Base-by-base conservation (phyloP, 2,329 filamentous ascomycete species). In the Amauroascus verrucosus region DNA sequence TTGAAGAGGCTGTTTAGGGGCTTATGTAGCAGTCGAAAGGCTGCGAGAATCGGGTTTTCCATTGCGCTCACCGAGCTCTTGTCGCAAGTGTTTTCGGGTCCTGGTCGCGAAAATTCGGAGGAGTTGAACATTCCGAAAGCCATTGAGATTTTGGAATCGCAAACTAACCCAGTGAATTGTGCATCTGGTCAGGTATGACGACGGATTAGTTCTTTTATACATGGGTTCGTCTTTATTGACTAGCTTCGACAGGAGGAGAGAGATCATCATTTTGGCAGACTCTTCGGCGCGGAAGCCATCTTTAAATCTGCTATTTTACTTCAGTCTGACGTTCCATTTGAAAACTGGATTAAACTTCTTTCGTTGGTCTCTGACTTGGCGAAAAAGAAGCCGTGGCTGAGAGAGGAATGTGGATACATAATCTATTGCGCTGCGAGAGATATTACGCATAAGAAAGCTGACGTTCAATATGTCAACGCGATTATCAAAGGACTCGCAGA, bases 231-330 rank as follows among this genome's bases (percentile, higher is more conserved):
- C 7, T 78, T 77, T 58, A 24, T 48, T 58, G 30, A 80, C 77
- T 60, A 65, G 78, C 20, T 73, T 0, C 76, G 77, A 33, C 78
- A 95, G 75, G 90, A 97, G 72, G 85, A 89, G 70, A 79, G 88
- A 61, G 89, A 97, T 65, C 83, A 89, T 65, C 80, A 83, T 59
- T 86, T 95, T 59, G 93, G 93, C 6, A 82, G 87, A 60, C 72
- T 96, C 1, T 96, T 96, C 63, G 91, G 89, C 2, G 78, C 90
- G 41, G 86, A 95, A 67, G 87, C 87, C 55, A 83, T 97, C 57
- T 81, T 96, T 43, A 83, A 88, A 66, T 88, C 90, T 11, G 79
- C 79, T 3, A 78, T 89, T 38, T 72, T 94, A 11, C 84, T 90
- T 60, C 69, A 73, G 53, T 68, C 74, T 3, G 74, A 80, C 32